phyloP scores from a whole-genome alignment of 179 eudicot genomes.

The Spinacia oleracea region DNA sequence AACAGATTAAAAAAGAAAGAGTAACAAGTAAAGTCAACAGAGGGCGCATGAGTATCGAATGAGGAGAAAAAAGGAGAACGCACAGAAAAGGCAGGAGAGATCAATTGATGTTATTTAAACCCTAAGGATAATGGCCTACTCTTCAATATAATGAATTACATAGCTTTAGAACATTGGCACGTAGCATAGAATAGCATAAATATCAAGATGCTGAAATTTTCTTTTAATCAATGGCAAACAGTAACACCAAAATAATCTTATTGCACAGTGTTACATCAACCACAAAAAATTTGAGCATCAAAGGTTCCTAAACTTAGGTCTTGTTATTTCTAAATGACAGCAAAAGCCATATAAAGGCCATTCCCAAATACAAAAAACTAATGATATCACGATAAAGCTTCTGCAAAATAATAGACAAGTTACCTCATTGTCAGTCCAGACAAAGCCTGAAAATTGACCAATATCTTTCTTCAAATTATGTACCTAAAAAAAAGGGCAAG shows the following conservation, averaged over 20 bases:
- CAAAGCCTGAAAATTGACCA: slow-evolving; percentile 84
- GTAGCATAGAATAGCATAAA: too few relatives aligned
- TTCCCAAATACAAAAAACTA: background rate
- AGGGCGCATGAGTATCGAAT: background rate
- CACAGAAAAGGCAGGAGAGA: background rate
- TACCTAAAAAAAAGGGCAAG: slow-evolving; percentile 39
- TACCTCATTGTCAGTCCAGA: slow-evolving; percentile 88
- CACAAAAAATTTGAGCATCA: background rate
- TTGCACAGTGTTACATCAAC: background rate
- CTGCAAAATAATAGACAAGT: background rate
- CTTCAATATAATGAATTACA: background rate
- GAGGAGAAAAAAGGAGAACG: background rate
- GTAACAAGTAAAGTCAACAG: too few relatives aligned
- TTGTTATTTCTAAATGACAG: background rate
- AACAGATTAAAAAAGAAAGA: too few relatives aligned
- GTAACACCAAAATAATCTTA: background rate
- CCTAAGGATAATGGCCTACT: background rate
- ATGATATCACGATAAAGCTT: background rate
- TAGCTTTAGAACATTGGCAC: too few relatives aligned
- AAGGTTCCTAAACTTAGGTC: background rate
- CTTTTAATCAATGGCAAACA: background rate
- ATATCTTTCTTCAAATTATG: slow-evolving; percentile 70
- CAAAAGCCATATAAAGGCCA: background rate
- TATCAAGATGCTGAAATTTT: too few relatives aligned
- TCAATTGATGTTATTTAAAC: background rate